Conservation (phyloP, 1,284 basidiomycete genomes). For the Flammula alnicola region DNA sequence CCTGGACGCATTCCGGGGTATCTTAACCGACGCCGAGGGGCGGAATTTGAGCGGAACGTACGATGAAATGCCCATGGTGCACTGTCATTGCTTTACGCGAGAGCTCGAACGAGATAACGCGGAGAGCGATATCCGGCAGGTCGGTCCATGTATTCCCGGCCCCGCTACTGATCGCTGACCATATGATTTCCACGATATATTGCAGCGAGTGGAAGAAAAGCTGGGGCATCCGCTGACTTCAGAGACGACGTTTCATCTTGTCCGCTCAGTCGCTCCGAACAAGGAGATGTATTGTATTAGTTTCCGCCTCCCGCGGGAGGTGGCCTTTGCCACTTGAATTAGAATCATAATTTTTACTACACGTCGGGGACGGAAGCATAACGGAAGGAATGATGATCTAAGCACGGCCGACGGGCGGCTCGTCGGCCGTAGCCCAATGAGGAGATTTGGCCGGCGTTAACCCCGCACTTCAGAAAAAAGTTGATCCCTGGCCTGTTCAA, state of each 20-base stretch:
- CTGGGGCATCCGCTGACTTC: conserved; percentile 63
- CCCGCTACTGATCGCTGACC: conserved; percentile 14
- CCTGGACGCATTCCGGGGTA: conserved; percentile 85
- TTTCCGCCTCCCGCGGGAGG: conserved; percentile 79
- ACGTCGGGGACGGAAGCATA: conserved; percentile 4
- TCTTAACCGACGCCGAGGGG: conserved; percentile 47
- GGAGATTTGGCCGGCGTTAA: conserved; percentile 22
- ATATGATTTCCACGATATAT: conserved; percentile 15
- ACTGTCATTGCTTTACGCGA: conserved; percentile 97
- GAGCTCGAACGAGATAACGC: conserved; percentile 76
- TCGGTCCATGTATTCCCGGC: conserved; percentile 42
- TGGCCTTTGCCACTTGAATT: conserved; percentile 45
- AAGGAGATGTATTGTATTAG: conserved; percentile 99
- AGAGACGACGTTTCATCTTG: conserved; percentile 72
- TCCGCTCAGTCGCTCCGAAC: conserved; percentile 93
- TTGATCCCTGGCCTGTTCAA: conserved; percentile 26
- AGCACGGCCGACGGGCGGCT: conserved; percentile 10
- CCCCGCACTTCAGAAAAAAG: conserved; percentile 36
- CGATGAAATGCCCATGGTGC: conserved; percentile 85
- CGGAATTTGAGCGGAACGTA: conserved; percentile 46
- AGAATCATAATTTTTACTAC: too few relatives aligned
- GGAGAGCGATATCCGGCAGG: conserved; percentile 78
- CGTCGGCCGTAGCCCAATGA: conserved; percentile 7
- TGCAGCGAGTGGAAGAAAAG: conserved; percentile 74
- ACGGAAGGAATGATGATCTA: conserved; percentile 12